Conservation (phyloP, 495 filamentous ascomycete genomes). For the Annulohypoxylon maeteangense region DNA sequence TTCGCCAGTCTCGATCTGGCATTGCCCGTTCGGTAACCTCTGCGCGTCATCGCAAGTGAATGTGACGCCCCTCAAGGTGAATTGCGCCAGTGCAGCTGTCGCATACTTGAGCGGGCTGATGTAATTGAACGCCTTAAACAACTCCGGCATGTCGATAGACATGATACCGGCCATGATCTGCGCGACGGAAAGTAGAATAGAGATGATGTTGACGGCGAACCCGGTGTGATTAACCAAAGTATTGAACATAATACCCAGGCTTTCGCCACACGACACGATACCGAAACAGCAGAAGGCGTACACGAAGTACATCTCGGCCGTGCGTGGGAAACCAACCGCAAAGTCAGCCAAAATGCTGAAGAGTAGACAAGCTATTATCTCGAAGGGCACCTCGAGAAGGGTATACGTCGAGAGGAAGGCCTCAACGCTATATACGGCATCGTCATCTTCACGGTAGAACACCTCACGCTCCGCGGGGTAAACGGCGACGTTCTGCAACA, state of each 20-base stretch:
- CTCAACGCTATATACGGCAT: constrained; percentile 71
- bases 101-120: constrained; percentile 75
- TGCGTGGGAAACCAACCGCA: constrained; percentile 71
- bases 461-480: constrained; percentile 76
- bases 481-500: constrained; percentile 80
- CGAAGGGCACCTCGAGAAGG: constrained; percentile 73
- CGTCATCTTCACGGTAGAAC: constrained; percentile 76
- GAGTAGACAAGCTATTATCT: constrained; percentile 69
- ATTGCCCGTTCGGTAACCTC: constrained; percentile 64
- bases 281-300: constrained; percentile 74
- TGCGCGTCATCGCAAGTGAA: constrained; percentile 71
- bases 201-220: constrained; percentile 76
- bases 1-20: constrained; percentile 69
- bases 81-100: constrained; percentile 70
- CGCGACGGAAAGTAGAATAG: constrained; percentile 70
- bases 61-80: constrained; percentile 62
- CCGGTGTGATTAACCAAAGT: constrained; percentile 78
- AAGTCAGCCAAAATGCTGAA: constrained; percentile 69
- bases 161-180: constrained; percentile 75
- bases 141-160: constrained; percentile 70
- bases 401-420: constrained; percentile 77
- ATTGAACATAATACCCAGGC: constrained; percentile 81
- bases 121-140: constrained; percentile 75
- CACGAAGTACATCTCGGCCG: constrained; percentile 70
- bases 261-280: constrained; percentile 78